phyloP scores from a whole-genome alignment of 768 basidiomycete genomes.

The Lactarius quietus region DNA sequence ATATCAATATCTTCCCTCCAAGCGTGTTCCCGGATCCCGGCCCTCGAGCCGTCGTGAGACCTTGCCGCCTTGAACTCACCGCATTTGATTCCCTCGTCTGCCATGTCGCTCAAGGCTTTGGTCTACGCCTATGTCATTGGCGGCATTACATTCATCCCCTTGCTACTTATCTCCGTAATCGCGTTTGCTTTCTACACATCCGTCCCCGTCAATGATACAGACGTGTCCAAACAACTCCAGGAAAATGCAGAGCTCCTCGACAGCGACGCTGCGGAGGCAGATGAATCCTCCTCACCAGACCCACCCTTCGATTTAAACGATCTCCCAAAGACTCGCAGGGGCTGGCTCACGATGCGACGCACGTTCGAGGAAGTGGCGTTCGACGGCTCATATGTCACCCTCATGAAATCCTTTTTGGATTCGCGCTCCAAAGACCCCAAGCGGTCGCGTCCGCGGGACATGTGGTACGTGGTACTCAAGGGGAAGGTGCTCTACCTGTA shows the following conservation, averaged over 20 bases:
- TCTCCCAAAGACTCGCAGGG: slow-evolving; percentile 61
- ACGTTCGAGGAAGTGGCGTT: slow-evolving; percentile 65
- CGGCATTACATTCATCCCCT: slow-evolving; percentile 85
- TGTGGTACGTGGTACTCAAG: slow-evolving; percentile 91
- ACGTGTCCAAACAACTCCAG: slow-evolving; percentile 36
- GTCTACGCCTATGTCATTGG: slow-evolving; percentile 86
- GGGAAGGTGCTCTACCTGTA: slow-evolving; percentile 89
- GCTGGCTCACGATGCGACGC: slow-evolving; percentile 79
- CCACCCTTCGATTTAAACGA: slow-evolving; percentile 44
- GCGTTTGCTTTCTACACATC: slow-evolving; percentile 78
- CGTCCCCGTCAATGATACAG: slow-evolving; percentile 63
- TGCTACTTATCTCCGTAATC: slow-evolving; percentile 56
- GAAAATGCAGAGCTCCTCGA: slow-evolving; percentile 33
- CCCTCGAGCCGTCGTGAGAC: neutral
- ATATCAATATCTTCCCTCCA: neutral
- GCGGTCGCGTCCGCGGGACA: slow-evolving; percentile 81
- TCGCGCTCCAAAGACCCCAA: slow-evolving; percentile 82
- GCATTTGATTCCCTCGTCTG: neutral
- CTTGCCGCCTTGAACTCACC: neutral
- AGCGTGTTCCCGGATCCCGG: neutral
- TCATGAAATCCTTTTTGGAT: slow-evolving; percentile 77
- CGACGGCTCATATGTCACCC: slow-evolving; percentile 72
- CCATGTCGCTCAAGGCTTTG: slow-evolving; percentile 67
- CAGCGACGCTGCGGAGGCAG: slow-evolving; percentile 28
- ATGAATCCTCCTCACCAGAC: slow-evolving; percentile 30